phyloP scores from a whole-genome alignment of 1,139 yeast species.

The Hemisphaericaspora xylanilytica region DNA sequence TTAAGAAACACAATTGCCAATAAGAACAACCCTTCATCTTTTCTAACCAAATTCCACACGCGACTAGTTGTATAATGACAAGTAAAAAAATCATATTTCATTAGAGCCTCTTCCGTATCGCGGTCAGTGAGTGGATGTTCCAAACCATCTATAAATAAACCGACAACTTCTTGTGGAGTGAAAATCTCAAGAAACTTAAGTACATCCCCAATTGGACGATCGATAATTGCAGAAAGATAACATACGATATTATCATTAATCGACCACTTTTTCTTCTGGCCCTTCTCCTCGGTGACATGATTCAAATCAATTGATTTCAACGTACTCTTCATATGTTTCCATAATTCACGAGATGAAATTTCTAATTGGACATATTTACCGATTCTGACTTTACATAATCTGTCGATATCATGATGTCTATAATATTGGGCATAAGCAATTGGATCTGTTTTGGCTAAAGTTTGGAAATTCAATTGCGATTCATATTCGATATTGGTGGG shows the following conservation, averaged over 20 bases:
- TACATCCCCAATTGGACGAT: background rate
- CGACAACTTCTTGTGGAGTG: background rate
- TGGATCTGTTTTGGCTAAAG: background rate
- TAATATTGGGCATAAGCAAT: constrained; percentile 1
- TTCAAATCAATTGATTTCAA: constrained; percentile 1
- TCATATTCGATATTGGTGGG: background rate
- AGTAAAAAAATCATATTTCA: background rate
- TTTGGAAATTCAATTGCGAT: background rate
- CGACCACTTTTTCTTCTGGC: background rate
- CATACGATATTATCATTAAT: background rate
- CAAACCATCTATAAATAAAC: constrained; percentile 1
- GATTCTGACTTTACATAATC: background rate
- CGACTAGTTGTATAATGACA: background rate
- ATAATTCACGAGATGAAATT: constrained; percentile 1
- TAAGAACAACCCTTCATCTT: constrained; percentile 6
- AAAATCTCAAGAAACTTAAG: background rate
- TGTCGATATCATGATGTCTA: background rate
- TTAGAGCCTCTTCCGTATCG: background rate
- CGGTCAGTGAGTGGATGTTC: background rate
- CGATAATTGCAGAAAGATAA: constrained; percentile 1
- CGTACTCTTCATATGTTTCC: background rate
- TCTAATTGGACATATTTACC: background rate
- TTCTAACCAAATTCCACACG: constrained; percentile 9
- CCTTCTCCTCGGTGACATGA: background rate
- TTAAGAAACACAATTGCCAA: constrained; percentile 1